phyloP scores from a whole-genome alignment of 139 green algal genomes.

The Ostreobium quekettii region DNA sequence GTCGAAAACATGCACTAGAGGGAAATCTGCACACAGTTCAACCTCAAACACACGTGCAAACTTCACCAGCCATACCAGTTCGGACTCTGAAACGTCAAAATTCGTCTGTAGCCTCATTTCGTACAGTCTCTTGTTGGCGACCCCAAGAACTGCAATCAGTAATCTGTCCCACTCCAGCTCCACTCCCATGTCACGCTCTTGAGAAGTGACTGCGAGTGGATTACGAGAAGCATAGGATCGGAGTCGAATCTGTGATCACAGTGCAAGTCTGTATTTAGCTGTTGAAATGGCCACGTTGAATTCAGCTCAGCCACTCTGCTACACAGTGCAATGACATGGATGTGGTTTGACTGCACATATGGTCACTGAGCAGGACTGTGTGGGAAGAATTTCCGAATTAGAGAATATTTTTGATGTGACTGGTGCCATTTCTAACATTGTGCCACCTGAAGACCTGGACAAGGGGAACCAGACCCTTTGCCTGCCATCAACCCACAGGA shows the following conservation, averaged over 20 bases:
- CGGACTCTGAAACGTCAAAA: no score
- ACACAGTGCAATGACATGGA: no score
- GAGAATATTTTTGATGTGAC: no score
- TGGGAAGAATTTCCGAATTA: no score
- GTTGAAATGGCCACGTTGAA: not conserved
- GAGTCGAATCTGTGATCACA: constrained; percentile 26
- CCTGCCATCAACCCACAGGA: not conserved
- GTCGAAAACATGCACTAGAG: no score
- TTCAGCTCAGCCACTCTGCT: no score
- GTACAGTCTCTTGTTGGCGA: constrained; percentile 54
- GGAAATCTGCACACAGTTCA: no score
- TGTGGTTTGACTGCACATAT: no score
- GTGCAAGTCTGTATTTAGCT: not conserved
- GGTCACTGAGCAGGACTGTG: no score
- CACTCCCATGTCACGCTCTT: constrained; percentile 18
- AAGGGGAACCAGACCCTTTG: not conserved
- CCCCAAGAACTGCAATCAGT: constrained; percentile 62
- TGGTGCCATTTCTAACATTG: no score
- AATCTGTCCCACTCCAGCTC: constrained; percentile 74
- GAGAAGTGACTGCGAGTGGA: constrained; percentile 53
- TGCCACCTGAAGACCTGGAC: constrained; percentile 14
- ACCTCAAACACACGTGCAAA: no score
- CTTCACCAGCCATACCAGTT: no score
- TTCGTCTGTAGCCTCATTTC: constrained; percentile 18
- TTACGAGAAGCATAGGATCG: constrained; percentile 67